phyloP scores from a whole-genome alignment of 495 filamentous ascomycete species.

The Xylaria palmicola region DNA sequence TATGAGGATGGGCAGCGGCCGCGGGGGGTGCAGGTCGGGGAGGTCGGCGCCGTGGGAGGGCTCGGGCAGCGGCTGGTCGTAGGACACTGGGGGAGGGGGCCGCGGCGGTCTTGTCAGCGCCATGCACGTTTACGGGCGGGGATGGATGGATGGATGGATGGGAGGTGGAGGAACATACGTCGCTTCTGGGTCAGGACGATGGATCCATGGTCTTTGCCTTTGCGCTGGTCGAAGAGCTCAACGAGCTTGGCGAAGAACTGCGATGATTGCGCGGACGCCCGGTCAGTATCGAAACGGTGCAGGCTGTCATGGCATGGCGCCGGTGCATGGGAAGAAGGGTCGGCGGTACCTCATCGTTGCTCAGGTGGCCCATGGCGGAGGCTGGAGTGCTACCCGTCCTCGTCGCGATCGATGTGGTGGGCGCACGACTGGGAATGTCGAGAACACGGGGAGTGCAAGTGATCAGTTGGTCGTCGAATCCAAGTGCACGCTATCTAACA shows the following conservation, averaged over 20 bases:
- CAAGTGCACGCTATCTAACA: no score
- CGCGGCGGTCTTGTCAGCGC: conserved; percentile 21
- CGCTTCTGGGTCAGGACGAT: conserved; percentile 87
- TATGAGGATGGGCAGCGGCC: conserved; percentile 70
- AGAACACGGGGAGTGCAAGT: no score
- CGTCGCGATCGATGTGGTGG: not conserved
- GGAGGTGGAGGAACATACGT: conserved; percentile 39
- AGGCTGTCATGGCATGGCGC: no score
- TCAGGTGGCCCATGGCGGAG: conserved; percentile 49
- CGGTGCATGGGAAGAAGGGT: not conserved
- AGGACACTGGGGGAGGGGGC: conserved; percentile 27
- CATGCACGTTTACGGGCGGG: conserved; percentile 10
- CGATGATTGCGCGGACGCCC: no score
- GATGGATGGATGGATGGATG: conserved; percentile 11
- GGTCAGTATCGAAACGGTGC: no score
- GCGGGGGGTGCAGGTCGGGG: conserved; percentile 52
- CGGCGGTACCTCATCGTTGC: conserved; percentile 67
- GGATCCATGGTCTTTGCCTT: conserved; percentile 69
- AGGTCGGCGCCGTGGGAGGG: conserved; percentile 38
- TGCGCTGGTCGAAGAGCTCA: conserved; percentile 67
- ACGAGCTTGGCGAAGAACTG: conserved; percentile 86
- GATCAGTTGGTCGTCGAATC: no score
- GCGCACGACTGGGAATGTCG: no score
- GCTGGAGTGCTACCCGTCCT: not conserved
- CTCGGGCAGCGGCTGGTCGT: conserved; percentile 31